Percentiles rank a stretch among this genome's conserved stretches.
phyloP scores from a whole-genome alignment of 1,284 basidiomycete species.

The Moesziomyces aphidis region DNA sequence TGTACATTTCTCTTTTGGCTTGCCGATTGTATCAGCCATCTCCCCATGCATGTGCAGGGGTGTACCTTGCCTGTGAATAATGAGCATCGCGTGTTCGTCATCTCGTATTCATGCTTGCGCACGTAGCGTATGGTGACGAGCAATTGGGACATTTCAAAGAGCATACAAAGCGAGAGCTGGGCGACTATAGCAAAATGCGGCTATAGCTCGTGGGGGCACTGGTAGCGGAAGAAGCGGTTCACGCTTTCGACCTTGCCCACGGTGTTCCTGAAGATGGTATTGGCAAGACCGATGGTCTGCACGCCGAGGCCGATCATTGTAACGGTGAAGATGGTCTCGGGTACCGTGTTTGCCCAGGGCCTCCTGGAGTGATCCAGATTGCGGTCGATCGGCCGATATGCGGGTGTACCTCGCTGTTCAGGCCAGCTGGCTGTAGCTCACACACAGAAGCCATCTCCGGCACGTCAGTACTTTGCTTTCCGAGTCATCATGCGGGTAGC shows the following conservation, averaged over 20 bases:
- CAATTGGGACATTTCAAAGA: not conserved
- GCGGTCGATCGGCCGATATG: constrained; percentile 14
- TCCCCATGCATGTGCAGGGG: no score
- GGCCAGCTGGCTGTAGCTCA: constrained; percentile 7
- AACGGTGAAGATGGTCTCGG: constrained; percentile 13
- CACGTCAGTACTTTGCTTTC: not conserved
- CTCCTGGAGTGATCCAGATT: constrained; percentile 3
- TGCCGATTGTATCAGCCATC: no score
- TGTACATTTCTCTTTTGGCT: not conserved
- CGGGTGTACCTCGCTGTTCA: constrained; percentile 12
- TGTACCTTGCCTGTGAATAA: no score
- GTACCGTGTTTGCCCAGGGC: constrained; percentile 18
- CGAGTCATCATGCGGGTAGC: not conserved
- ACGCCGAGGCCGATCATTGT: constrained; percentile 23
- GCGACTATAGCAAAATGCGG: not conserved
- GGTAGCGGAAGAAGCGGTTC: constrained; percentile 14
- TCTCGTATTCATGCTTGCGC: no score
- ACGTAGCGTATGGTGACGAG: not conserved
- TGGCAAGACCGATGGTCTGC: constrained; percentile 16
- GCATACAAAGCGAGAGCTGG: not conserved
- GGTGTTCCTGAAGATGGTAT: constrained; percentile 17
- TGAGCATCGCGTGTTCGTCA: no score
- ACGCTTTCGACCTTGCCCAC: constrained; percentile 9
- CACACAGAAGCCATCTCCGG: not conserved
- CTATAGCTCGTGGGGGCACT: constrained; percentile 16